A percentile compares a stretch with the other conserved stretches of the same genome.
Evolutionary conservation across 495 filamentous ascomycete genomes (phyloP).

Genomic region (Letharia lupina): DNA sequence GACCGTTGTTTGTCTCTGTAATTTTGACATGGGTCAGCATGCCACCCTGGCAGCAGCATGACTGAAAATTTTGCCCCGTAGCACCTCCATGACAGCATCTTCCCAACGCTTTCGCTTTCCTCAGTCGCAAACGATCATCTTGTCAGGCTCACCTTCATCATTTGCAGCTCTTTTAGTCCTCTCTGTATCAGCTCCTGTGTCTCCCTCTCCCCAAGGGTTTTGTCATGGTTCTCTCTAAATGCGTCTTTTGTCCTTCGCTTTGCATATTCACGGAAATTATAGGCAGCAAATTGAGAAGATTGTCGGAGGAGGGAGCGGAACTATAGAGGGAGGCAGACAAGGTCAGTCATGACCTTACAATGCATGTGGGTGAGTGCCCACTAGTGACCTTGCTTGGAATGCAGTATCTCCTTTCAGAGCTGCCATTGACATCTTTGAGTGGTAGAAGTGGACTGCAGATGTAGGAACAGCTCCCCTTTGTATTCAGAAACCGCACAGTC

Average conservation of each 20-base stretch:
- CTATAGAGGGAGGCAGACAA: constrained; percentile 36
- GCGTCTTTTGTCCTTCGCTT: constrained; percentile 78
- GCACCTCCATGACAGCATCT: background rate
- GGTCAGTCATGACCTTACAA: background rate
- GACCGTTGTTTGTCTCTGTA: constrained; percentile 85
- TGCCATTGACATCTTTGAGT: constrained; percentile 36
- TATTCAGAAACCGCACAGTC: background rate
- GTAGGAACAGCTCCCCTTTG: background rate
- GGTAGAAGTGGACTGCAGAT: background rate
- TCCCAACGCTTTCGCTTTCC: background rate
- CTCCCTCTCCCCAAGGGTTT: constrained; percentile 58
- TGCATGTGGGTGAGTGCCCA: constrained; percentile 33
- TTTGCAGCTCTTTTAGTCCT: constrained; percentile 77
- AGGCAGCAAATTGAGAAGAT: constrained; percentile 77
- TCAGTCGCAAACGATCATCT: background rate
- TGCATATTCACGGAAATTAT: constrained; percentile 97
- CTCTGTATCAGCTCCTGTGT: constrained; percentile 85
- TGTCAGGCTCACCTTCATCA: constrained; percentile 68
- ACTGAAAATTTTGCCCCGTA: background rate
- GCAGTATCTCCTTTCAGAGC: constrained; percentile 53
- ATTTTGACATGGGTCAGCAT: constrained; percentile 15
- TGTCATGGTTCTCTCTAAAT: constrained; percentile 65
- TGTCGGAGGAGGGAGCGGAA: constrained; percentile 89
- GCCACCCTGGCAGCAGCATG: background rate
- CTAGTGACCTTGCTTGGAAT: constrained; percentile 64